Conservation (phyloP, 2,329 filamentous ascomycete species). For the Arthroderma sp. region DNA sequence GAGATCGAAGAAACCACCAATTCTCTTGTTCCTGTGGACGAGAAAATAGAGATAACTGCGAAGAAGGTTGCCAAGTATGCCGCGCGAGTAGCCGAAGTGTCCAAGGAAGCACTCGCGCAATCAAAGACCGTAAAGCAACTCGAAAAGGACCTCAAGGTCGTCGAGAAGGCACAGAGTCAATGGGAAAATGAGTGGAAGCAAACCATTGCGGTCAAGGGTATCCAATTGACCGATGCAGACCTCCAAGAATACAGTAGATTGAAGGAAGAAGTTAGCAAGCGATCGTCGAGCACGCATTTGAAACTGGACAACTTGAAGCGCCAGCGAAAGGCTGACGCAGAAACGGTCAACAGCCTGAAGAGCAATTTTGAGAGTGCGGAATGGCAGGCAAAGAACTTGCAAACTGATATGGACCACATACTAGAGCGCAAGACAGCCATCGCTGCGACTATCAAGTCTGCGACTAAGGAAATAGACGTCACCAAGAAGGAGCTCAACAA, state of each 20-base stretch:
- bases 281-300: conserved; percentile 66
- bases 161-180: conserved; percentile 79
- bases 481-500: conserved; percentile 90
- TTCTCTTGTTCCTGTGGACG: conserved; percentile 74
- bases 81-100: conserved; percentile 56
- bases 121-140: conserved; percentile 56
- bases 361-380: conserved; percentile 74
- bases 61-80: conserved; percentile 58
- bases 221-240: conserved; percentile 72
- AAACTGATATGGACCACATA: conserved; percentile 57
- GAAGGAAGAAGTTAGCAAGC: conserved; percentile 71
- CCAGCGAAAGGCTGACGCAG: conserved; percentile 81
- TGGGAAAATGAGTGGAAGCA: conserved; percentile 84
- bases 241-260: conserved; percentile 80
- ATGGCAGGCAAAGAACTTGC: conserved; percentile 59
- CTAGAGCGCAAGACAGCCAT: conserved; percentile 55
- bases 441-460: conserved; percentile 51
- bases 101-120: conserved; percentile 65
- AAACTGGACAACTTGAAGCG: conserved; percentile 77
- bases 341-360: conserved; percentile 77
- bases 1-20: conserved; percentile 79
- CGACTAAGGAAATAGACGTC: conserved; percentile 62
- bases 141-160: conserved; percentile 65
- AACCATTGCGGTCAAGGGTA: conserved; percentile 73
- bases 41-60: conserved; percentile 73